Conservation (phyloP, 202 grass and related monocot species). For the Zizania palustris region DNA sequence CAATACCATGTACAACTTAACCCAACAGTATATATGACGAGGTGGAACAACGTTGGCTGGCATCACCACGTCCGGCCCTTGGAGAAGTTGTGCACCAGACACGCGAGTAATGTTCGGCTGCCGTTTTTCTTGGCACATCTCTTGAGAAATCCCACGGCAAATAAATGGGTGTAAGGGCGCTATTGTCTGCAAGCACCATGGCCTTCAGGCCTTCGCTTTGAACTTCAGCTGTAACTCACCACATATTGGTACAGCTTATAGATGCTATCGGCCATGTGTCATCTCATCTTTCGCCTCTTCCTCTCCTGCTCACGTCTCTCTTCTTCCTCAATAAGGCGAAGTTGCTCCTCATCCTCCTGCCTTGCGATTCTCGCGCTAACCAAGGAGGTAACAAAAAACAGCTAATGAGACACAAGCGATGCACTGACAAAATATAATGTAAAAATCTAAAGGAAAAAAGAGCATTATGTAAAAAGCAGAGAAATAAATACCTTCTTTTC, state of each 20-base stretch:
- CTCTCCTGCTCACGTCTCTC: slow-evolving; percentile 70
- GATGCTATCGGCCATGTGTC: slow-evolving; percentile 35
- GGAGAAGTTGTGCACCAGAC: background rate
- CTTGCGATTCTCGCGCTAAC: slow-evolving; percentile 69
- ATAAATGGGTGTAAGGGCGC: background rate
- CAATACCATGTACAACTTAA: too few relatives aligned
- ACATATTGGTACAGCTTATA: background rate
- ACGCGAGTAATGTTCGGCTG: slow-evolving; percentile 16
- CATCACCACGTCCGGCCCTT: too few relatives aligned
- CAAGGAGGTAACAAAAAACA: slow-evolving; percentile 10
- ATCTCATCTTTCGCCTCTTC: slow-evolving; percentile 54
- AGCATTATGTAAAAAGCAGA: background rate
- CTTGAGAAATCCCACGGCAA: background rate
- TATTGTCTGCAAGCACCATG: slow-evolving; percentile 3
- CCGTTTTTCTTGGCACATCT: background rate
- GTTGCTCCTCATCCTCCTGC: slow-evolving; percentile 80
- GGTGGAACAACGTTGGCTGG: too few relatives aligned
- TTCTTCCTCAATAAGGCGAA: slow-evolving; percentile 83
- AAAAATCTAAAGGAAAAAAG: background rate
- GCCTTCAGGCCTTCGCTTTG: background rate
- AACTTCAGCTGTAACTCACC: background rate
- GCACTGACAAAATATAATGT: background rate
- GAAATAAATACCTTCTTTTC: slow-evolving; percentile 59
- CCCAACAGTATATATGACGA: too few relatives aligned
- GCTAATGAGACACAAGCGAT: background rate